Conservation (phyloP, 1,284 basidiomycete species). For the Leccinum proliferum region DNA sequence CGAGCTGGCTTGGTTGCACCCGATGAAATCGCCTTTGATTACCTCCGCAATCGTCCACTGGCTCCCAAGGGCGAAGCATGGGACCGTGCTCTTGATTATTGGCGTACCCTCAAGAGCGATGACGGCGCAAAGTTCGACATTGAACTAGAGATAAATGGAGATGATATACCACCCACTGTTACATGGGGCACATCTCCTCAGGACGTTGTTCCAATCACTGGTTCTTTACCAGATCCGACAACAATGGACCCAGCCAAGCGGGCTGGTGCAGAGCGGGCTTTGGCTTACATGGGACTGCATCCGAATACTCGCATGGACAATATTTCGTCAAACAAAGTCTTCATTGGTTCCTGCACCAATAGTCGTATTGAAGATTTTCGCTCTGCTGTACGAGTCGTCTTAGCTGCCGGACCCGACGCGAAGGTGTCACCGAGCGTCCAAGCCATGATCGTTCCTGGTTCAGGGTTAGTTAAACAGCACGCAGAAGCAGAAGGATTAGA, state of each 20-base stretch:
- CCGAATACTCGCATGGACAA: slow-evolving; percentile 84
- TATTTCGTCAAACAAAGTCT: slow-evolving; percentile 87
- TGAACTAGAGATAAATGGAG: slow-evolving; percentile 80
- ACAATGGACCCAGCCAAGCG: slow-evolving; percentile 67
- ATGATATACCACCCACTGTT: slow-evolving; percentile 91
- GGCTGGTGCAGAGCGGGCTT: slow-evolving; percentile 72
- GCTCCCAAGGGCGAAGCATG: slow-evolving; percentile 86
- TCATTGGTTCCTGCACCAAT: slow-evolving; percentile 97
- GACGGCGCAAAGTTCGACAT: slow-evolving; percentile 88
- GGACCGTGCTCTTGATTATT: slow-evolving; percentile 87
- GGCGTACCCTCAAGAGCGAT: slow-evolving; percentile 83
- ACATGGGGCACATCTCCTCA: slow-evolving; percentile 98
- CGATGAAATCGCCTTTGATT: slow-evolving; percentile 87
- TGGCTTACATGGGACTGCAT: slow-evolving; percentile 80
- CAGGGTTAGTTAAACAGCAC: slow-evolving; percentile 91
- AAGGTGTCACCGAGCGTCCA: slow-evolving; percentile 77
- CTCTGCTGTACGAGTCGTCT: slow-evolving; percentile 72
- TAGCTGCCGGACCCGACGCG: slow-evolving; percentile 69
- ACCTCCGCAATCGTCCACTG: slow-evolving; percentile 83
- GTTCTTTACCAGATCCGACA: slow-evolving; percentile 78
- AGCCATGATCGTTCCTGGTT: slow-evolving; percentile 96
- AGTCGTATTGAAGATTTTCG: slow-evolving; percentile 92
- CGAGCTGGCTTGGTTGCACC: slow-evolving; percentile 95
- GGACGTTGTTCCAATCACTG: slow-evolving; percentile 87
- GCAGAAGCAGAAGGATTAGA: slow-evolving; percentile 94